A percentile compares a stretch with the other conserved stretches of the same genome.
These are phyloP conservation scores for Tetracentron sinense DNA, from an alignment of 164 flowering plant species.

Conservation along the genomic window DNA sequence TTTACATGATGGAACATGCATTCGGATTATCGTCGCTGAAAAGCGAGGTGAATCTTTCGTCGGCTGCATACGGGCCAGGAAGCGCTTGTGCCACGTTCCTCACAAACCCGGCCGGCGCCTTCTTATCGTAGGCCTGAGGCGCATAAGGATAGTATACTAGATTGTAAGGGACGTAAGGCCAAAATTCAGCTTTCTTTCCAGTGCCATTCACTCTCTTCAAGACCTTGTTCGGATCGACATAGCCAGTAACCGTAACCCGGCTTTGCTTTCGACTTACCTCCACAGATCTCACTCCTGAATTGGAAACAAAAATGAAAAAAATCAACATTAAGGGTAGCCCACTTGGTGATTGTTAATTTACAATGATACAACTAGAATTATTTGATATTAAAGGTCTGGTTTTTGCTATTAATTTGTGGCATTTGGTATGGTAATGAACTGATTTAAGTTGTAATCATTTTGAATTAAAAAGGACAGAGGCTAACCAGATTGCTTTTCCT, in stretches of 20 bases:
- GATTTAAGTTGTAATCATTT: too few species aligned
- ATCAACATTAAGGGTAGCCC: neutral
- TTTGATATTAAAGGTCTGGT: too few species aligned
- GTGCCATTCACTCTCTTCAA: slow-evolving; percentile 58
- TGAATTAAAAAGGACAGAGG: too few species aligned
- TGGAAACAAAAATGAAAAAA: neutral
- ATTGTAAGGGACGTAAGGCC: slow-evolving; percentile 73
- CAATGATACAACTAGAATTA: too few species aligned
- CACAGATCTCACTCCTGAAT: slow-evolving; percentile 46
- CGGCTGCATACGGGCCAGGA: slow-evolving; percentile 33
- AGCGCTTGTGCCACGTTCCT: slow-evolving; percentile 44
- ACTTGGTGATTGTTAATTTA: too few species aligned
- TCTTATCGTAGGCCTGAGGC: slow-evolving; percentile 60
- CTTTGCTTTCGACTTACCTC: slow-evolving; percentile 63
- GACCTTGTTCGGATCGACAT: slow-evolving; percentile 68
- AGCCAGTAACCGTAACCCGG: slow-evolving; percentile 54
- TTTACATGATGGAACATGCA: slow-evolving; percentile 70
- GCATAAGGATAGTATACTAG: slow-evolving; percentile 56
- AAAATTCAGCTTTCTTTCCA: slow-evolving; percentile 69
- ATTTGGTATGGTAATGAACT: too few species aligned
- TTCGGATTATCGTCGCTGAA: slow-evolving; percentile 77
- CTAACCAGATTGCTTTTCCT: too few species aligned
- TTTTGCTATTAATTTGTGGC: too few species aligned
- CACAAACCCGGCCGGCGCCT: slow-evolving; percentile 66
- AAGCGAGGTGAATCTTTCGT: slow-evolving; percentile 34